Evolutionary conservation across 768 basidiomycete genomes (phyloP).

Genomic region (Leccinellum rugosiceps): DNA sequence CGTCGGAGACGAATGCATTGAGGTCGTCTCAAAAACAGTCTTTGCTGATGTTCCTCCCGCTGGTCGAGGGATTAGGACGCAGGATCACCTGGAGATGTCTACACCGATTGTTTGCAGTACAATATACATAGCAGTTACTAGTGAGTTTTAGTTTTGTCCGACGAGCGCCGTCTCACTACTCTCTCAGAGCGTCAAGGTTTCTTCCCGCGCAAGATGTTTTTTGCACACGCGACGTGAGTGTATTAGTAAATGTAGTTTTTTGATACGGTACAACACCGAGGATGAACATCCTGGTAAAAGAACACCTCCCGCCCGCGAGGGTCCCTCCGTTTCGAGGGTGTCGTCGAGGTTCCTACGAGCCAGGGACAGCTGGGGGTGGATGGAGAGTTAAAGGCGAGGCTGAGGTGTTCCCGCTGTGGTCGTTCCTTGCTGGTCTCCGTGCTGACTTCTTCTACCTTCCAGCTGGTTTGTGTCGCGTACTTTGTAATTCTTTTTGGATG

Average conservation of each 20-base stretch:
- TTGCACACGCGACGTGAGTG: neutral
- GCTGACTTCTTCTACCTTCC: constrained; percentile 2
- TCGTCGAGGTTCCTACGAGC: constrained; percentile 27
- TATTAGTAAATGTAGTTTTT: neutral
- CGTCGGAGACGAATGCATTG: constrained; percentile 62
- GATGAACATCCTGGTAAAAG: constrained; percentile 91
- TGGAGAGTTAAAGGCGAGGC: constrained; percentile 90
- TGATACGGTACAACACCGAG: constrained; percentile 39
- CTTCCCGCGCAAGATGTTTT: neutral
- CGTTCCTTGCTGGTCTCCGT: neutral
- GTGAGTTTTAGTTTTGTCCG: constrained; percentile 8
- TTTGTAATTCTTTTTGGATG: neutral
- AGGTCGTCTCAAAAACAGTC: constrained; percentile 81
- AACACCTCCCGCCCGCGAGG: constrained; percentile 59
- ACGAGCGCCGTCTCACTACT: neutral
- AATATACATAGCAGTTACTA: constrained; percentile 6
- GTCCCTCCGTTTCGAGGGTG: constrained; percentile 36
- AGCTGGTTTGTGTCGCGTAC: neutral
- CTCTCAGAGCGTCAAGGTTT: constrained; percentile 1
- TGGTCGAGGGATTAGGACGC: constrained; percentile 89
- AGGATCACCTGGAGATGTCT: constrained; percentile 86
- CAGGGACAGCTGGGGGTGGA: constrained; percentile 55
- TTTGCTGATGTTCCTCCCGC: constrained; percentile 85
- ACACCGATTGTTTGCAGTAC: constrained; percentile 36
- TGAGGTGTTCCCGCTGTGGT: constrained; percentile 45